Conservation (phyloP, 305 asterid species). For the Caryopteris hybrid region DNA sequence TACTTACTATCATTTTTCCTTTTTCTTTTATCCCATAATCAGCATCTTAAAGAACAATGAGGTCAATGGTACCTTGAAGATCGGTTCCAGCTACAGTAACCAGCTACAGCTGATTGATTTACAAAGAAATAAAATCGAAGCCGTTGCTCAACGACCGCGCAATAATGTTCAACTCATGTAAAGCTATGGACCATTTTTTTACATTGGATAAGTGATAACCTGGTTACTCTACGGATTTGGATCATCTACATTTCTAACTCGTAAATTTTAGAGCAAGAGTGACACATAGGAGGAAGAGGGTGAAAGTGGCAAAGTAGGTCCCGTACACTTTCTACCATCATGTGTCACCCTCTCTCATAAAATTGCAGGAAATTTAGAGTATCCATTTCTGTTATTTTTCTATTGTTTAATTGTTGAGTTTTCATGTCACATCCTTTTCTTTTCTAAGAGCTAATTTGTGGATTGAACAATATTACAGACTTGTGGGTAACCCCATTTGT, state of each 20-base stretch:
- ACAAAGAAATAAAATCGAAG: constrained; percentile 42
- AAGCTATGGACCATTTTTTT: too few relatives aligned
- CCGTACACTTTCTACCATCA: too few relatives aligned
- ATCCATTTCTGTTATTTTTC: background rate
- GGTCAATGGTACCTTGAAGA: constrained; percentile 54
- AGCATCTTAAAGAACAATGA: constrained; percentile 59
- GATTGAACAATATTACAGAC: constrained; percentile 39
- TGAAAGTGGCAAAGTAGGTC: too few relatives aligned
- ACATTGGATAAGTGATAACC: background rate
- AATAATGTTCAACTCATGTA: constrained; percentile 45
- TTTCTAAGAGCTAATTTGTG: background rate
- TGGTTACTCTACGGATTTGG: background rate
- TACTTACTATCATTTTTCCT: background rate
- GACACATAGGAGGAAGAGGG: background rate
- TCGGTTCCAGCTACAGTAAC: constrained; percentile 39
- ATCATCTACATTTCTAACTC: background rate
- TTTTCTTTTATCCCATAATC: constrained; percentile 6
- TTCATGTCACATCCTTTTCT: background rate
- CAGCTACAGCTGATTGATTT: constrained; percentile 62
- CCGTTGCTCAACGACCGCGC: constrained; percentile 30
- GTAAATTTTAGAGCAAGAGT: background rate
- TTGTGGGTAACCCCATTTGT: constrained; percentile 51
- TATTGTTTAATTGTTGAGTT: background rate
- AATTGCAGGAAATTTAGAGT: background rate
- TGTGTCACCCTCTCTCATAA: too few relatives aligned